phyloP scores from a whole-genome alignment of 2,329 filamentous ascomycete genomes.

The Colletotrichum tropicicola region DNA sequence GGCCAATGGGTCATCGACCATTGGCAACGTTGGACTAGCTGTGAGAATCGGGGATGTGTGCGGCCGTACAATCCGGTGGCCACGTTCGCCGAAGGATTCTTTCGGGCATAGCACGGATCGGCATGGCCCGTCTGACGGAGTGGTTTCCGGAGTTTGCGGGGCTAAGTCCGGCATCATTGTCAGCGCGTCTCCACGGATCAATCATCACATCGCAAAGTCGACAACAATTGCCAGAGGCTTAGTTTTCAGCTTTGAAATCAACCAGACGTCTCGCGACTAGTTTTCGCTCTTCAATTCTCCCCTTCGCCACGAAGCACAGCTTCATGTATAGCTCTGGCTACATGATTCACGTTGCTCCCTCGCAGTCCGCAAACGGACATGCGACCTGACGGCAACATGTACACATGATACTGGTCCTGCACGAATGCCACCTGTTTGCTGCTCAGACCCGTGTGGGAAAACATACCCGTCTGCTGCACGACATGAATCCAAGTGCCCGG shows the following conservation, averaged over 20 bases:
- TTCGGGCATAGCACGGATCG: background rate
- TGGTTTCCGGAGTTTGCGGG: conserved; percentile 7
- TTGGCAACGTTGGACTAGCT: background rate
- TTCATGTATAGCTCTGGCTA: background rate
- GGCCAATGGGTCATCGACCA: background rate
- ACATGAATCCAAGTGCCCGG: background rate
- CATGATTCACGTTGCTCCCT: background rate
- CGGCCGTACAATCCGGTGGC: background rate
- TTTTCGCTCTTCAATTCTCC: no score
- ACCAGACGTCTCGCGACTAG: no score
- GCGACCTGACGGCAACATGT: background rate
- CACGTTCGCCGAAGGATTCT: background rate
- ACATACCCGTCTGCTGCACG: background rate
- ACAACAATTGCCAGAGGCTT: no score
- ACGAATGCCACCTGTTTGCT: background rate
- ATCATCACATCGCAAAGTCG: no score
- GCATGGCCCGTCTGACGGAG: background rate
- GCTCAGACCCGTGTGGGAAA: background rate
- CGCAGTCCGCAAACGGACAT: background rate
- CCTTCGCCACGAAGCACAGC: no score
- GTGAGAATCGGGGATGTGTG: background rate
- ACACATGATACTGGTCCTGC: background rate
- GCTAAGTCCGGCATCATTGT: conserved; percentile 15
- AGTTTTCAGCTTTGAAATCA: no score
- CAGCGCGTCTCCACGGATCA: no score